phyloP scores from a whole-genome alignment of 2,329 filamentous ascomycete genomes.

The Fusarium siculi region DNA sequence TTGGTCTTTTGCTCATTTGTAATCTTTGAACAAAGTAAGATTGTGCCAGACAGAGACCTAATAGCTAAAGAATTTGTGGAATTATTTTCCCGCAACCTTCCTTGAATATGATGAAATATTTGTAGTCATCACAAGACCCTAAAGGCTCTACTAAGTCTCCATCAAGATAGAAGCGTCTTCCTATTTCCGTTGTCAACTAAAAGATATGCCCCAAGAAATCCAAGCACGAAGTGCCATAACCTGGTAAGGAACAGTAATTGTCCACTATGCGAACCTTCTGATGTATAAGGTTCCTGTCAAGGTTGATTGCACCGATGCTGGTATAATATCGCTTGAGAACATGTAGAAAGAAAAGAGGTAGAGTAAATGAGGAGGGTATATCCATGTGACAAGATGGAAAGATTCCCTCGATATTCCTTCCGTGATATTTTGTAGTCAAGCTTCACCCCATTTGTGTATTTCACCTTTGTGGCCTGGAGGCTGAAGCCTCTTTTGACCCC shows the following conservation, averaged over 20 bases:
- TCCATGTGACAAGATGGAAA: not conserved
- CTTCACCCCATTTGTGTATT: not conserved
- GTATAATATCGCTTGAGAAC: not conserved
- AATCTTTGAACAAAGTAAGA: too few species aligned
- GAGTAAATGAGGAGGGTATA: rapidly evolving
- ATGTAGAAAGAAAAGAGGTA: not conserved
- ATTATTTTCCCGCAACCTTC: not conserved
- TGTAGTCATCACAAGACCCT: not conserved
- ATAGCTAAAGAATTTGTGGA: rapidly evolving
- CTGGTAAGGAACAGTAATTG: not conserved
- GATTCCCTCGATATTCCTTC: rapidly evolving
- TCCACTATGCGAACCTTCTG: not conserved
- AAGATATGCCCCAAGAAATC: rapidly evolving
- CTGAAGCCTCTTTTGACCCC: too few species aligned
- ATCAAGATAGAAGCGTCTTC: rapidly evolving
- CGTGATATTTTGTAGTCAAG: not conserved
- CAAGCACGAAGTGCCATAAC: rapidly evolving
- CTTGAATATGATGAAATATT: not conserved
- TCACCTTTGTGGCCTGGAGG: too few species aligned
- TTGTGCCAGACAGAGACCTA: rapidly evolving
- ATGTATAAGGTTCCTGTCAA: not conserved
- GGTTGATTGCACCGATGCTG: rapidly evolving
- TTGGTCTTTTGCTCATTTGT: too few species aligned
- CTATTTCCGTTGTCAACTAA: rapidly evolving
- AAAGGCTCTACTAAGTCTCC: too few species aligned